A percentile compares a stretch with the other conserved stretches of the same genome.
Conservation (phyloP, 2,329 filamentous ascomycete species). For the Aureobasidium zeae region DNA sequence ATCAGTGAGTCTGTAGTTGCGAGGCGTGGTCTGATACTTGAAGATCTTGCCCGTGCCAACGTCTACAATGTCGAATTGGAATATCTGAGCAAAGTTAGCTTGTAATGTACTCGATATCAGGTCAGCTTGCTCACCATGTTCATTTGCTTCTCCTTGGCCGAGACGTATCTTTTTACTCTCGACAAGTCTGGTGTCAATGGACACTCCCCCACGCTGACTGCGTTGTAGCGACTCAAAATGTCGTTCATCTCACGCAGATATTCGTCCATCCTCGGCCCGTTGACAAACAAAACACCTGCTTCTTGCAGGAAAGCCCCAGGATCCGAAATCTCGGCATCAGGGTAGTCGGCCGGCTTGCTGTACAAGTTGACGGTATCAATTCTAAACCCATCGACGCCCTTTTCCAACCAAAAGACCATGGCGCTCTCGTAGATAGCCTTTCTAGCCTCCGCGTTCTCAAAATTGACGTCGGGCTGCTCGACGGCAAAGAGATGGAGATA, state of each 20-base stretch:
- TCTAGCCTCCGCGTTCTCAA: conserved; percentile 61
- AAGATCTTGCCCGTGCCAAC: conserved; percentile 41
- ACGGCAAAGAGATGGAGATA: conserved; percentile 67
- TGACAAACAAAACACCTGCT: conserved; percentile 17
- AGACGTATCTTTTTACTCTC: conserved; percentile 44
- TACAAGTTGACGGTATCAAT: conserved; percentile 24
- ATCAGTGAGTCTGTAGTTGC: conserved; percentile 4
- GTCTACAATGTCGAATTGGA: conserved; percentile 41
- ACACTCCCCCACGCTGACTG: conserved; percentile 44
- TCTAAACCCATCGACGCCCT: conserved; percentile 48
- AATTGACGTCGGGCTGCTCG: conserved; percentile 78
- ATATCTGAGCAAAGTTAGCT: background rate
- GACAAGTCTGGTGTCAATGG: conserved; percentile 34
- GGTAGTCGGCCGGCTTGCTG: conserved; percentile 19
- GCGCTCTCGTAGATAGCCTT: conserved; percentile 57
- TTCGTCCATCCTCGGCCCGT: conserved; percentile 37
- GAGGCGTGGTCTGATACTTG: conserved; percentile 18
- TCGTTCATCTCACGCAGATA: conserved; percentile 37
- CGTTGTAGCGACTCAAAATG: conserved; percentile 40
- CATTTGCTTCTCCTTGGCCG: conserved; percentile 45
- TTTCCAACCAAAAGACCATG: conserved; percentile 60
- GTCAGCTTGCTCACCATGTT: conserved; percentile 66
- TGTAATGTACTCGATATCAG: background rate
- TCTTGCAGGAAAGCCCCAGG: conserved; percentile 17
- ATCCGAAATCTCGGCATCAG: conserved; percentile 19